Base-by-base conservation (phyloP, 495 filamentous ascomycete species). In the Umbilicaria muhlenbergii region DNA sequence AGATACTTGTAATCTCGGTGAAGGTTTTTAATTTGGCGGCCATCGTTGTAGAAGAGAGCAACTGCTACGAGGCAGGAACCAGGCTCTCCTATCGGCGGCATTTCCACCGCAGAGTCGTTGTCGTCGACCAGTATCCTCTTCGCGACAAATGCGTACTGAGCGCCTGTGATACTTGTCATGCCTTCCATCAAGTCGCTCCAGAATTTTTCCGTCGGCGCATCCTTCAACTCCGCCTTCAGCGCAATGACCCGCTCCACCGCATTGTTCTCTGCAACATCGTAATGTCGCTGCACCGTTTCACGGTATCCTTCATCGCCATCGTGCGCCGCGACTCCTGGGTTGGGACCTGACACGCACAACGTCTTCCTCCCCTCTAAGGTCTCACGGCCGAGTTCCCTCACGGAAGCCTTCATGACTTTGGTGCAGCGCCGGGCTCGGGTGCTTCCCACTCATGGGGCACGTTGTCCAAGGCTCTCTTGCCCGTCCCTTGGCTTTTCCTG, bases 91-190 rank as follows among this genome's bases (percentile, higher is more conserved):
- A 72, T 60, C 5, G 65, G 66, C 34, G 73, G 73, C 69, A 76
- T 75, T 52, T 77, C 72, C 15, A 77, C 62, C 12, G 70, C 41
- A 41, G 47, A 38, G 51, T 57, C 28, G 50, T 74, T 59, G 34
- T 83, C 80, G 43, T 75, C 74, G 24, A 68, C 65, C 33, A 76
- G 65, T 34, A 82, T 73, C 38, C 77, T 62, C 46, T 81, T 81
- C 16, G 76, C 71, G 39, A 85, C 74, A 47, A 88, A 86, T 3
- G 71, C 72, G 62, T 76, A 83, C 54, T 88, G 81, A 12, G 81
- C 69, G 38, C 71, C 71, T 38, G 68, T 66, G 39, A 86, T 74
- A 11, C 62, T 64, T 31, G 79, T 71, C 51, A 85, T 64, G 21
- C 73, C 77, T 55, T 82, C 74, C 66, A 83, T 75, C 33, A 85